Conservation (phyloP, 2,329 filamentous ascomycete genomes). For the Fusarium sp. region DNA sequence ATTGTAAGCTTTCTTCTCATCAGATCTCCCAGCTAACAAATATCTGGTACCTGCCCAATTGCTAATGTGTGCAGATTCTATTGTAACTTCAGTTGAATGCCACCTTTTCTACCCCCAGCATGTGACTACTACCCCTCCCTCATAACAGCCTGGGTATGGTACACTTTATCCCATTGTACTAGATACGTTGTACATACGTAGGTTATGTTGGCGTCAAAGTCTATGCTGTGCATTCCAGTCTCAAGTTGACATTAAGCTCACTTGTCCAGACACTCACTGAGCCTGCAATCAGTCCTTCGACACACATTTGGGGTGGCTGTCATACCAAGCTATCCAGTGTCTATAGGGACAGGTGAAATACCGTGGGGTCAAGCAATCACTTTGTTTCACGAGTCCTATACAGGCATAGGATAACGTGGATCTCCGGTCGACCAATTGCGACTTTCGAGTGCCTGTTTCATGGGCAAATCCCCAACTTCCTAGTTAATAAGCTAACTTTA, state of each 20-base stretch:
- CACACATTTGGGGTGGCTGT: background rate
- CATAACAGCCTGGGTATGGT: background rate
- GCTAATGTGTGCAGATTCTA: too few species aligned
- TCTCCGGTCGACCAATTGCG: conserved; percentile 25
- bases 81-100: background rate
- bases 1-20: background rate
- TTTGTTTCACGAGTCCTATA: conserved; percentile 40
- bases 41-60: background rate
- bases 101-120: background rate
- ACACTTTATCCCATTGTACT: too few species aligned
- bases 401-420: conserved; percentile 22
- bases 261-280: background rate
- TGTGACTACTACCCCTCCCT: conserved; percentile 12
- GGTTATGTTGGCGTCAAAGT: conserved; percentile 2
- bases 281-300: background rate
- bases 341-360: background rate
- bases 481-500: background rate
- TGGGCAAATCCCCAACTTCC: background rate
- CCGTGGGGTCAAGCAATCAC: background rate
- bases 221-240: conserved; percentile 12
- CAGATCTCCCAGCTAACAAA: background rate
- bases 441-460: conserved; percentile 34
- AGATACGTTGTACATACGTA: too few species aligned
- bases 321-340: background rate
- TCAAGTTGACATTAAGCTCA: background rate